phyloP scores from a whole-genome alignment of 352 stramenopile species.

The Pythium pyrilobum region DNA sequence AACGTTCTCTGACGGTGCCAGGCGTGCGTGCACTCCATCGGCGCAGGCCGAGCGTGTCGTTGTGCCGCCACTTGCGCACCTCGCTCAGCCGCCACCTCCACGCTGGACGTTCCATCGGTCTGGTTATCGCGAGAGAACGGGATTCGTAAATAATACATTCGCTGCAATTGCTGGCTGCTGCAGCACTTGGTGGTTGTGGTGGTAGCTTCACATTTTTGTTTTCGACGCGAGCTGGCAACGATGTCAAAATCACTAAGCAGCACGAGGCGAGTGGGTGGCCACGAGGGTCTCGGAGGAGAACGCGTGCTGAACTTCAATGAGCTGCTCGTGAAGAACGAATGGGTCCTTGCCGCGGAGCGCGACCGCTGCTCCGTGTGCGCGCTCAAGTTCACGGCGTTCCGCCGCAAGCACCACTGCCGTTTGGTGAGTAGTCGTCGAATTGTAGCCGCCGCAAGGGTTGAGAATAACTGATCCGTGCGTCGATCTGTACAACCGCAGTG shows the following conservation, averaged over 20 bases:
- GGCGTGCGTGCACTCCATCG: neutral
- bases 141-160: too few species aligned
- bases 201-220: neutral
- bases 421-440: constrained; percentile 15
- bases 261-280: neutral
- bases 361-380: constrained; percentile 7
- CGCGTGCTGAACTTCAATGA: constrained; percentile 11
- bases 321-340: constrained; percentile 13
- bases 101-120: too few species aligned
- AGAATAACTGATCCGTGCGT: neutral
- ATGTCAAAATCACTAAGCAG: neutral
- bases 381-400: constrained; percentile 7
- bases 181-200: too few species aligned
- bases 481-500: neutral
- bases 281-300: neutral
- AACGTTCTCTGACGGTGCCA: neutral
- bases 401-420: constrained; percentile 15
- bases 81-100: too few species aligned
- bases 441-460: too few species aligned
- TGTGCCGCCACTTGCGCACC: too few species aligned
- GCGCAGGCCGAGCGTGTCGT: neutral
- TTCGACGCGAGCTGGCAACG: neutral
- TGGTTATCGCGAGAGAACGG: too few species aligned
- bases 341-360: constrained; percentile 7
- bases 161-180: too few species aligned